These are phyloP conservation scores for Cubamyces lactineus DNA, from an alignment of 768 basidiomycete genomes.

Conservation along the genomic window DNA sequence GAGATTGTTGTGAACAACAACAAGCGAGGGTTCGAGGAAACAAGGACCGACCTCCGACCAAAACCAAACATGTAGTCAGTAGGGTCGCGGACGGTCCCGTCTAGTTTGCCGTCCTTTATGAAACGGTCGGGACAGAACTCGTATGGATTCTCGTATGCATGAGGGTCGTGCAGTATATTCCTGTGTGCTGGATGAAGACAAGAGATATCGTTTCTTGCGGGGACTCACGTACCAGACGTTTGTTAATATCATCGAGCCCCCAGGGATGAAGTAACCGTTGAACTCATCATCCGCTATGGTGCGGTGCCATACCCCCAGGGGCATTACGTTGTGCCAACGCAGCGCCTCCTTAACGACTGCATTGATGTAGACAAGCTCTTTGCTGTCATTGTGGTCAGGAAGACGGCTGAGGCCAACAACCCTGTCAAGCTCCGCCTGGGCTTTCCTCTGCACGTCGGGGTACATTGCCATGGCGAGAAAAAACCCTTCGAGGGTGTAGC, in stretches of 20 bases:
- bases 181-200: neutral
- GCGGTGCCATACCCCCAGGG: constrained; percentile 31
- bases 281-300: constrained; percentile 28
- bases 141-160: constrained; percentile 10
- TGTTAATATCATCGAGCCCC: constrained; percentile 27
- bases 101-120: constrained; percentile 8
- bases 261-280: constrained; percentile 31
- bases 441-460: constrained; percentile 32
- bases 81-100: constrained; percentile 9
- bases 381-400: constrained; percentile 24
- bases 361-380: constrained; percentile 27
- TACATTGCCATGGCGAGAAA: constrained; percentile 40
- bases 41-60: constrained; percentile 10
- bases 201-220: neutral
- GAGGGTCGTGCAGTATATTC: constrained; percentile 13
- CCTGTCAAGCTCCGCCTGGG: constrained; percentile 35
- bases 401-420: constrained; percentile 30
- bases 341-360: constrained; percentile 31
- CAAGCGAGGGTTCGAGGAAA: neutral
- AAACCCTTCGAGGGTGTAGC: constrained; percentile 33
- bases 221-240: constrained; percentile 30
- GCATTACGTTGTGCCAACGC: constrained; percentile 40
- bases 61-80: constrained; percentile 14
- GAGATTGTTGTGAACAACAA: neutral
- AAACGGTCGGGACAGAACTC: constrained; percentile 18